Percentiles rank a stretch among this genome's conserved stretches.
Conservation (phyloP, 768 basidiomycete genomes). For the Bullera alba region DNA sequence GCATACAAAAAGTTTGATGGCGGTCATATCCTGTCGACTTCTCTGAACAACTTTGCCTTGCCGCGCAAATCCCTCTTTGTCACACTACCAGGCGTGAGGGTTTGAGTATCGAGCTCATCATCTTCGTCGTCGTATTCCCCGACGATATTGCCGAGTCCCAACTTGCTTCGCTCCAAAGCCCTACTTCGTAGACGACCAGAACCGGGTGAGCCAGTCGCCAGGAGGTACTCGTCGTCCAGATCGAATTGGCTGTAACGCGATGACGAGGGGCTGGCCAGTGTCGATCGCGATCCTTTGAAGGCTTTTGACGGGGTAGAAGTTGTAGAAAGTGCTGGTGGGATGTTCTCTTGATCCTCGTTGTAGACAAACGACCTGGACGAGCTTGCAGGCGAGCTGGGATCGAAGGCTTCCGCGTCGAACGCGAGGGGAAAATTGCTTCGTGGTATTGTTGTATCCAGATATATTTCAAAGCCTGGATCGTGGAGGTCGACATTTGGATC, state of each 20-base stretch:
- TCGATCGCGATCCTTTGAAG: neutral
- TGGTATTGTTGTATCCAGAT: neutral
- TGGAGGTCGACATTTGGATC: neutral
- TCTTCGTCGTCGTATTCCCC: neutral
- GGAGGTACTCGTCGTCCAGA: neutral
- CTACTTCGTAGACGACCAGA: slow-evolving; percentile 2
- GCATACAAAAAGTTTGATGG: no score
- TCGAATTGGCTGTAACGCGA: neutral
- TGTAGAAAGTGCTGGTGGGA: slow-evolving; percentile 10
- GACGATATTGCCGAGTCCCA: slow-evolving; percentile 8
- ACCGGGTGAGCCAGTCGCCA: no score
- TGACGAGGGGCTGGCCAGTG: neutral
- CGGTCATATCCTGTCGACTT: neutral
- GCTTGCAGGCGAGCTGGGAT: slow-evolving; percentile 7
- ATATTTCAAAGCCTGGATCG: neutral
- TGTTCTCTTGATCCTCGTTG: slow-evolving; percentile 31
- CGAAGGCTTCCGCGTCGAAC: slow-evolving; percentile 3
- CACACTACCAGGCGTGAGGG: slow-evolving; percentile 17
- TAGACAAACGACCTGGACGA: neutral
- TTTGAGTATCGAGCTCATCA: neutral
- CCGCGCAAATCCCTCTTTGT: neutral
- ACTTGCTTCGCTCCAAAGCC: slow-evolving; percentile 15
- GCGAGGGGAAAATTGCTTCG: neutral
- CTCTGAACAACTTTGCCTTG: slow-evolving; percentile 5
- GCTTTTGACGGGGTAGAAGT: no score